Evolutionary conservation across 306 rosid species (phyloP).

Genomic region (Gastrolobium villosum): DNA sequence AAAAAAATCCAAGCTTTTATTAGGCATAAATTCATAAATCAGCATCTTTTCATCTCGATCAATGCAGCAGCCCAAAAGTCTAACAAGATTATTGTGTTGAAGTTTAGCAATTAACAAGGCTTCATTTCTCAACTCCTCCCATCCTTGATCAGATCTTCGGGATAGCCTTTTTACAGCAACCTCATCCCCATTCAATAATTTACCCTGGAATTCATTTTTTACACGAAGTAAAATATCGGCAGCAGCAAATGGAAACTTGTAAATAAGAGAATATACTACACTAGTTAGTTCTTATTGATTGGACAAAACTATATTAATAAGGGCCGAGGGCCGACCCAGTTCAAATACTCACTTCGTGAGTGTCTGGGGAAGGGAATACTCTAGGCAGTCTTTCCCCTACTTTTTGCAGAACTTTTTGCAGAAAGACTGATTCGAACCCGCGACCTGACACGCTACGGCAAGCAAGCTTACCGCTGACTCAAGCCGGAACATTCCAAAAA

Average conservation of each 20-base stretch:
- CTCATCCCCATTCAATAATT: slow-evolving; percentile 44
- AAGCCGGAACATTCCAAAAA: not conserved
- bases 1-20: slow-evolving; percentile 53
- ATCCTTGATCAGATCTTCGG: slow-evolving; percentile 55
- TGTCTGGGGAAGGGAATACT: too few species aligned
- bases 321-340: too few species aligned
- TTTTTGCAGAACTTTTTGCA: too few species aligned
- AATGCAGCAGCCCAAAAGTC: slow-evolving; percentile 53
- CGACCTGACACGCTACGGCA: too few species aligned
- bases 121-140: slow-evolving; percentile 56
- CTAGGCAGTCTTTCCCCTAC: too few species aligned
- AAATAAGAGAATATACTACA: not conserved
- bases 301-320: not conserved
- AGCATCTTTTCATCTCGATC: slow-evolving; percentile 48
- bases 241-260: not conserved
- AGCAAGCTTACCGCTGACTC: too few species aligned
- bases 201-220: slow-evolving; percentile 36
- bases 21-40: slow-evolving; percentile 50
- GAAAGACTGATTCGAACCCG: too few species aligned
- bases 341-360: too few species aligned
- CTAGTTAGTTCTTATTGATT: not conserved
- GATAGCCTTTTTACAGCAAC: slow-evolving; percentile 56
- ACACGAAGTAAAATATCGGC: not conserved
- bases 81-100: slow-evolving; percentile 56
- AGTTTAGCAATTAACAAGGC: slow-evolving; percentile 54